These are phyloP conservation scores for Gaeumannomyces tritici DNA, from an alignment of 2,329 filamentous ascomycete species.

Conservation along the genomic window DNA sequence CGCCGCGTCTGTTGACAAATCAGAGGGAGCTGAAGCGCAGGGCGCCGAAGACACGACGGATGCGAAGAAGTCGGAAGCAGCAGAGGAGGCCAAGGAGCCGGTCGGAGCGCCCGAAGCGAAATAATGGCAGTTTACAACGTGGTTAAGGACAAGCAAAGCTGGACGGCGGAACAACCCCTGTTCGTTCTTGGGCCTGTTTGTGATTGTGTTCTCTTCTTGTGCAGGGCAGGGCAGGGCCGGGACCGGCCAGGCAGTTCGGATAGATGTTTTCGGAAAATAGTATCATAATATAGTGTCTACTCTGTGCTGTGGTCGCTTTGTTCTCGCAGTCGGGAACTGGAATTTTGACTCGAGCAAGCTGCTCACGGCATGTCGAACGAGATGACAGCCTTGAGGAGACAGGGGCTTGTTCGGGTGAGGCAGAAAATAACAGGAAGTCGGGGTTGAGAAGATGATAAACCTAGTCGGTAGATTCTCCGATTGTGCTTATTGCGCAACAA, in stretches of 20 bases:
- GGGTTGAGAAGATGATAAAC: too few relatives aligned
- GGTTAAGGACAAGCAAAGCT: too few relatives aligned
- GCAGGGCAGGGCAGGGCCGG: too few relatives aligned
- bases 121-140: background rate
- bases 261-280: background rate
- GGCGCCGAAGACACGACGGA: constrained; percentile 1
- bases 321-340: too few relatives aligned
- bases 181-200: background rate
- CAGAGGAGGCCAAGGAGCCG: constrained; percentile 5
- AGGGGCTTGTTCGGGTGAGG: too few relatives aligned
- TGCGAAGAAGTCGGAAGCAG: constrained; percentile 3
- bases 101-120: background rate
- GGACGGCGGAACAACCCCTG: background rate
- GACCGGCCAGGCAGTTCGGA: background rate
- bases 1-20: constrained; percentile 4
- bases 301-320: background rate
- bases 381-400: too few relatives aligned
- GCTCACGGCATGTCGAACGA: too few relatives aligned
- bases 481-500: too few relatives aligned
- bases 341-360: too few relatives aligned
- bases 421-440: too few relatives aligned
- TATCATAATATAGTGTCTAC: background rate
- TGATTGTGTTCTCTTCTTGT: background rate
- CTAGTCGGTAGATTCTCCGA: too few relatives aligned
- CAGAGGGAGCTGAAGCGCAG: constrained; percentile 7